Evolutionary conservation across 352 stramenopile genomes (phyloP), one percentile per base, ranked within the genome.

Genomic region (Thraustochytrium striatum): DNA sequence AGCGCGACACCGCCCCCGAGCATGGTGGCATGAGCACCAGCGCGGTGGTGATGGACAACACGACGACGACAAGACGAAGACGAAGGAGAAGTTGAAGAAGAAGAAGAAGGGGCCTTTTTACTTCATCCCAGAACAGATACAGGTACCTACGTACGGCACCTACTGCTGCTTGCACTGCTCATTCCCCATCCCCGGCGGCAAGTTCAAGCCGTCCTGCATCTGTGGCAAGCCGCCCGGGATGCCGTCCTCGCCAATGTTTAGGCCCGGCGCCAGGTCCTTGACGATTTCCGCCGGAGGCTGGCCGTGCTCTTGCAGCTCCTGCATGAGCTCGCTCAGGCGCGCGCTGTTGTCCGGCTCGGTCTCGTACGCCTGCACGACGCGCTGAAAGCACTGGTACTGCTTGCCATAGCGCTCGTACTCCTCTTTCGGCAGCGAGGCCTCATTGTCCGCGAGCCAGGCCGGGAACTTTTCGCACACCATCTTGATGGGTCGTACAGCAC

Each of bases 401-500:
- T 94, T 94, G 73, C 92, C 93, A 79, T 98, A 97, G 82, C 83
- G 72, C 57, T 90, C 87, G 82, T 98, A 98, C 81, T 99, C 94
- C 65, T 96, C 88, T 59, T 90, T 88, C 19, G 87, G 90, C 7
- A 99, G 82, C 44, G 89, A 78, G 0, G 87, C 84, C 79, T 97
- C 86, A 65, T 98, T 95, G 72, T 96, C 88, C 21, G 94, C 93
- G 33, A 99, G 84, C 95, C 95, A 99, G 79, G 93, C 88, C 0
- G 96, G 96, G 90, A 97, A 99, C 75, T 85, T 84, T 11, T 97
- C 94, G 84, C 89, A 95, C 75, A 94, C 93, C 73, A 94, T 88
- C 86, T 95, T 95, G 86, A 99, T 98, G 11, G 96, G 96, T 98
- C 93, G 87, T 98, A 99, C 95, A 99, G 98, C 61, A 99, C 86